Evolutionary conservation across 805 yeast species (phyloP).

Genomic region (Candida xyloterini): DNA sequence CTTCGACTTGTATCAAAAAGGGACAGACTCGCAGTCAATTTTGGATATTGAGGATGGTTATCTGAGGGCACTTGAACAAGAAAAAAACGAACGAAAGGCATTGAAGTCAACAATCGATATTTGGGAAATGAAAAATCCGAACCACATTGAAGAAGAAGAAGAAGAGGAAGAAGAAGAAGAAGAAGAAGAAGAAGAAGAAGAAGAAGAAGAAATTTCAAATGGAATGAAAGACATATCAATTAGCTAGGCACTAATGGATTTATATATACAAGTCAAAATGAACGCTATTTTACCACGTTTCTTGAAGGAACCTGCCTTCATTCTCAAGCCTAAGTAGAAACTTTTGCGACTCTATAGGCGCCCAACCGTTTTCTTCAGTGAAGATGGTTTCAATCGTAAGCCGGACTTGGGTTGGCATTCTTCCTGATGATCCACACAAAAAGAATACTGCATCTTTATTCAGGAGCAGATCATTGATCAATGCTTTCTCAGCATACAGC

Average conservation of each 20-base stretch:
- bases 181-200: constrained; percentile 5
- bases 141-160: constrained; percentile 40
- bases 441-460: constrained; percentile 61
- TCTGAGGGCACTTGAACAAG: constrained; percentile 65
- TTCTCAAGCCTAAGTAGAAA: constrained; percentile 60
- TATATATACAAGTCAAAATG: too few species aligned
- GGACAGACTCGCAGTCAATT: constrained; percentile 79
- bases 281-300: constrained; percentile 63
- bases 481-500: constrained; percentile 48
- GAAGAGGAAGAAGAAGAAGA: constrained; percentile 17
- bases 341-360: constrained; percentile 46
- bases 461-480: constrained; percentile 51
- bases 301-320: constrained; percentile 70
- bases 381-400: constrained; percentile 70
- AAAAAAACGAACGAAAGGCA: constrained; percentile 58
- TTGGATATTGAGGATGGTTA: constrained; percentile 70
- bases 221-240: neutral
- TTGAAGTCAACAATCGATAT: constrained; percentile 54
- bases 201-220: constrained; percentile 3
- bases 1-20: constrained; percentile 66
- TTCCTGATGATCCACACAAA: constrained; percentile 91
- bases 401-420: constrained; percentile 82
- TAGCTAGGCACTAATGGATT: neutral
- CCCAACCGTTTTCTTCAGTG: constrained; percentile 40
- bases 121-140: constrained; percentile 79